Percentiles rank a stretch among this genome's conserved stretches.
These are phyloP conservation scores for Brassica rapa DNA, from an alignment of 345 rosid genomes.

Conservation along the genomic window DNA sequence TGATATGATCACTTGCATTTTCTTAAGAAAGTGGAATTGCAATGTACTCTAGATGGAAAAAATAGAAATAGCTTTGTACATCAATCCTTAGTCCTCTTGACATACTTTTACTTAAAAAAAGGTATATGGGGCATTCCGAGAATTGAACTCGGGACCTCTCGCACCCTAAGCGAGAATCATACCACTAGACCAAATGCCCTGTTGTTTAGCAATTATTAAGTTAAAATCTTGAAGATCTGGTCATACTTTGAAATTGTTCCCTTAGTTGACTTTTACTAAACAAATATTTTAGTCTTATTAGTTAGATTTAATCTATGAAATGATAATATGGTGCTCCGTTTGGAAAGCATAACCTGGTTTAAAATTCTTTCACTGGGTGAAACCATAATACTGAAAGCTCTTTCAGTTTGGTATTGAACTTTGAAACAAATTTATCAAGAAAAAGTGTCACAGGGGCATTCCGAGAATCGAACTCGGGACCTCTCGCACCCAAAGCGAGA, in stretches of 20 bases:
- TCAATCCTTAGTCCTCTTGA: no score
- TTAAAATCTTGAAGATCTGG: background rate
- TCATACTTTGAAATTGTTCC: background rate
- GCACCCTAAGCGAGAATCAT: slow-evolving; percentile 93
- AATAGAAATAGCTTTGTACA: no score
- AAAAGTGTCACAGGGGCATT: slow-evolving; percentile 10
- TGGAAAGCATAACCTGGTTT: background rate
- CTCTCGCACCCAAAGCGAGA: slow-evolving; percentile 88
- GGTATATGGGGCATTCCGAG: slow-evolving; percentile 60
- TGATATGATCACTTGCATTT: no score
- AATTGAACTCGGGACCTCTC: slow-evolving; percentile 94
- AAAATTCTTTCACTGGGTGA: background rate
- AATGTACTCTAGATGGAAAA: no score
- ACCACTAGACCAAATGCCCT: slow-evolving; percentile 79
- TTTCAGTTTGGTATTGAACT: background rate
- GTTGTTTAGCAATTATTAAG: background rate
- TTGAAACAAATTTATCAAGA: background rate
- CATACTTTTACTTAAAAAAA: no score
- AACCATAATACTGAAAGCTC: background rate
- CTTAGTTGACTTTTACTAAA: background rate
- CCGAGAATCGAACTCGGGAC: slow-evolving; percentile 56
- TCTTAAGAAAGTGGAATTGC: no score
- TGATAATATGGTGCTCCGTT: background rate
- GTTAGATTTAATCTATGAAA: background rate
- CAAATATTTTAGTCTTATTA: background rate